Conservation (phyloP, 768 basidiomycete genomes). For the Phlebiopsis gigantea region DNA sequence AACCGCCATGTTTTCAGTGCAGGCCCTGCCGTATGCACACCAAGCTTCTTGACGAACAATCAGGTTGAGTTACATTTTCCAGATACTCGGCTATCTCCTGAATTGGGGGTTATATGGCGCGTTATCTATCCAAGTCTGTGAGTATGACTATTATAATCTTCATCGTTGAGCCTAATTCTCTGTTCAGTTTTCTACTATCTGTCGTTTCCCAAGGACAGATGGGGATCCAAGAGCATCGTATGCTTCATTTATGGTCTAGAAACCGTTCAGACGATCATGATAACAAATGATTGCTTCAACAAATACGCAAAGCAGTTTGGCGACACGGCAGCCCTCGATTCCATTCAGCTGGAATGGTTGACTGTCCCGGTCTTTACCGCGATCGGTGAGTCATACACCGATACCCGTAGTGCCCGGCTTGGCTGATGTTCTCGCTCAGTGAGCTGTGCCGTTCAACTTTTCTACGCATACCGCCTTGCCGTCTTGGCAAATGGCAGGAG, state of each 20-base stretch:
- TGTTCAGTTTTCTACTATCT: slow-evolving; percentile 12
- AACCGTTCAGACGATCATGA: slow-evolving; percentile 15
- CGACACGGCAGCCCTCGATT: slow-evolving; percentile 1
- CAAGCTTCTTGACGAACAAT: no score
- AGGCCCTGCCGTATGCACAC: no score
- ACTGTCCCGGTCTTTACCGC: neutral
- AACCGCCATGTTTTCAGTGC: no score
- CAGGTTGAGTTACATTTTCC: no score
- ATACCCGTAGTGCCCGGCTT: no score
- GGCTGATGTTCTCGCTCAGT: neutral
- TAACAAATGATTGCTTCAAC: slow-evolving; percentile 20
- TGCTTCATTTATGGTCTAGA: slow-evolving; percentile 4
- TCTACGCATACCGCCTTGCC: neutral
- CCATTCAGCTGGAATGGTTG: neutral
- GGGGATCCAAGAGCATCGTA: slow-evolving; percentile 12
- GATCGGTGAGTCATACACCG: neutral
- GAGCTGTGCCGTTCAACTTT: neutral
- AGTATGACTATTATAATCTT: neutral
- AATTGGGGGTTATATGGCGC: slow-evolving; percentile 20
- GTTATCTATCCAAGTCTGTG: slow-evolving; percentile 18
- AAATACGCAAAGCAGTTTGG: slow-evolving; percentile 25
- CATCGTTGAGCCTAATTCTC: neutral
- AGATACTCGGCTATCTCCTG: slow-evolving; percentile 18
- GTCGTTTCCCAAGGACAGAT: slow-evolving; percentile 10
- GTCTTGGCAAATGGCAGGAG: neutral